Percentiles rank a stretch among this genome's conserved stretches.
phyloP scores from a whole-genome alignment of 768 basidiomycete species.

The Leucosporidium creatinivorum region DNA sequence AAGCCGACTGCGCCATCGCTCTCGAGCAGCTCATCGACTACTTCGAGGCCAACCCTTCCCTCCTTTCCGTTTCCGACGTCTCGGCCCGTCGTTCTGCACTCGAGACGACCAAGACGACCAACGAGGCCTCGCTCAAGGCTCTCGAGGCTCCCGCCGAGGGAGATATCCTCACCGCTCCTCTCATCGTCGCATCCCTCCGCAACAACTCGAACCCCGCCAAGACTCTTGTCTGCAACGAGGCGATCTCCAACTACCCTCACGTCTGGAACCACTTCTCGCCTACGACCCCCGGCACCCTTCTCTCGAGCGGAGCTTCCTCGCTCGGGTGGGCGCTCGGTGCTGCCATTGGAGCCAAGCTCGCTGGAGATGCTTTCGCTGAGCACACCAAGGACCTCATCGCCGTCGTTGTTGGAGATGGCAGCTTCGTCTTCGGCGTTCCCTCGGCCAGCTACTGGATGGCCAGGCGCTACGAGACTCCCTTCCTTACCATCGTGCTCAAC shows the following conservation, averaged over 20 bases:
- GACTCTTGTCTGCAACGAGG: slow-evolving; percentile 59
- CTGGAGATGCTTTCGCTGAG: slow-evolving; percentile 38
- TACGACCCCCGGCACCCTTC: background rate
- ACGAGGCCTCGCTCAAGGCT: slow-evolving; percentile 30
- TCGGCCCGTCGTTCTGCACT: background rate
- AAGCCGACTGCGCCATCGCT: slow-evolving; percentile 53
- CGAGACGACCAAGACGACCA: slow-evolving; percentile 9
- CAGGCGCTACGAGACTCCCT: slow-evolving; percentile 60
- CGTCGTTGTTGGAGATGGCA: slow-evolving; percentile 62
- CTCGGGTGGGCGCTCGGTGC: slow-evolving; percentile 65
- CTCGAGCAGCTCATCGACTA: slow-evolving; percentile 49
- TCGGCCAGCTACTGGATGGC: slow-evolving; percentile 67
- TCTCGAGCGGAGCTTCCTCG: slow-evolving; percentile 58
- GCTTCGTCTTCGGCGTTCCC: slow-evolving; percentile 61
- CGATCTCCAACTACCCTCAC: slow-evolving; percentile 52
- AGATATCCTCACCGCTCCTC: slow-evolving; percentile 46
- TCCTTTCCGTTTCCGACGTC: slow-evolving; percentile 1
- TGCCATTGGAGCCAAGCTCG: slow-evolving; percentile 55
- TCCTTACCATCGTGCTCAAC: slow-evolving; percentile 62
- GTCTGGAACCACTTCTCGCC: slow-evolving; percentile 45
- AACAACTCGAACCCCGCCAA: slow-evolving; percentile 41
- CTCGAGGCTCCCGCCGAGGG: slow-evolving; percentile 33
- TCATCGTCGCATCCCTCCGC: slow-evolving; percentile 51
- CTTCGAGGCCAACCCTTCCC: slow-evolving; percentile 5
- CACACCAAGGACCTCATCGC: slow-evolving; percentile 52